Conservation (phyloP, 2,329 filamentous ascomycete species). For the Colletotrichum sansevieriae region DNA sequence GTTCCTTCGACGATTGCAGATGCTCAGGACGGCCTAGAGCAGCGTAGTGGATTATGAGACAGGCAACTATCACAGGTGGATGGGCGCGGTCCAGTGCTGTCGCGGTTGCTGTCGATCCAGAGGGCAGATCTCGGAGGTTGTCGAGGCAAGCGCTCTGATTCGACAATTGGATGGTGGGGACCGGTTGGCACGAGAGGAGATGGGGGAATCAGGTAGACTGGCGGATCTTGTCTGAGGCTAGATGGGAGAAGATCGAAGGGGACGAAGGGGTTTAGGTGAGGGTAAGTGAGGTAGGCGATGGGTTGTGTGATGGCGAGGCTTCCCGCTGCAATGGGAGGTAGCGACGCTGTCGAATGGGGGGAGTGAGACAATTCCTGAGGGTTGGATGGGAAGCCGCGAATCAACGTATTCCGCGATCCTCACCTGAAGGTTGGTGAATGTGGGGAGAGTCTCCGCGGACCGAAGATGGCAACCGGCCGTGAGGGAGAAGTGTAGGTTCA, state of each 20-base stretch:
- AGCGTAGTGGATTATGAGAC: slow-evolving; percentile 30
- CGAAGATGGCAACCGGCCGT: slow-evolving; percentile 56
- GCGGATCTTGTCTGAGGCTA: slow-evolving; percentile 14
- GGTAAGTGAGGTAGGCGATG: slow-evolving; percentile 8
- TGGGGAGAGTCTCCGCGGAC: slow-evolving; percentile 53
- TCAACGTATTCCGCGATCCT: slow-evolving; percentile 73
- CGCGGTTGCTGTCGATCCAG: slow-evolving; percentile 34
- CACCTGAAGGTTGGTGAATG: slow-evolving; percentile 50
- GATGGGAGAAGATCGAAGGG: slow-evolving; percentile 42
- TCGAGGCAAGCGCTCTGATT: slow-evolving; percentile 33
- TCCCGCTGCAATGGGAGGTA: slow-evolving; percentile 62
- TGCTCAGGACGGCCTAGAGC: slow-evolving; percentile 35
- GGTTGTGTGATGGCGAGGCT: slow-evolving; percentile 51
- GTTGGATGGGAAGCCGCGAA: slow-evolving; percentile 69
- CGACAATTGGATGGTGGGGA: slow-evolving; percentile 42
- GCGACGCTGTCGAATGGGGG: slow-evolving; percentile 55
- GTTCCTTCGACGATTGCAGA: slow-evolving; percentile 41
- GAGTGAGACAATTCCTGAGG: slow-evolving; percentile 64
- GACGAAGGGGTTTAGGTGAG: slow-evolving; percentile 46
- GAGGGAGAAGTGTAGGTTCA: slow-evolving; percentile 41
- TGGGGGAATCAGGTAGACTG: slow-evolving; percentile 41
- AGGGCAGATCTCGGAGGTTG: slow-evolving; percentile 23
- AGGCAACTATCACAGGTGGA: slow-evolving; percentile 22
- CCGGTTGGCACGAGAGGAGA: slow-evolving; percentile 45
- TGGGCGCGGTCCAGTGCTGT: slow-evolving; percentile 44